phyloP scores from a whole-genome alignment of 2,329 filamentous ascomycete species.

The Penicillium verrucosum region DNA sequence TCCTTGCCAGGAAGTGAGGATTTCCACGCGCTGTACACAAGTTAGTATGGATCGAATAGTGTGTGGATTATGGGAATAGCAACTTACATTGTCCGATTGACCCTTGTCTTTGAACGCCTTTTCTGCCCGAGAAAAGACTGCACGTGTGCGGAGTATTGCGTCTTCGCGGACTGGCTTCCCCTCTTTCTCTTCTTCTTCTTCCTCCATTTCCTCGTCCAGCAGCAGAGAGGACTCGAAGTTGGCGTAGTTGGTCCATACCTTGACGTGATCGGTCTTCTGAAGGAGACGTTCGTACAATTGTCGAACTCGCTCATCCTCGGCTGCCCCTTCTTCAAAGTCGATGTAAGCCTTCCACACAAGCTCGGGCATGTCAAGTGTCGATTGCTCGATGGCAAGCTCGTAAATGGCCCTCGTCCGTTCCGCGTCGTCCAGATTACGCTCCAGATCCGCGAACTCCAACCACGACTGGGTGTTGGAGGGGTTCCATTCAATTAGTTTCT shows the following conservation, averaged over 20 bases:
- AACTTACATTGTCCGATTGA: conserved; percentile 74
- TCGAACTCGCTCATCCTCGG: conserved; percentile 80
- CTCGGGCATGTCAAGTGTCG: conserved; percentile 92
- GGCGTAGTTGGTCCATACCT: conserved; percentile 99
- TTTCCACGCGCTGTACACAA: conserved; percentile 63
- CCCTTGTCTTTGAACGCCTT: conserved; percentile 84
- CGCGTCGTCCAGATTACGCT: conserved; percentile 84
- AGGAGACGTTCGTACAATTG: conserved; percentile 84
- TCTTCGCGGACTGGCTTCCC: conserved; percentile 68
- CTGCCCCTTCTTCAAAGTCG: conserved; percentile 95
- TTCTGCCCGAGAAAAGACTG: conserved; percentile 80
- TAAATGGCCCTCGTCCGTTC: conserved; percentile 88
- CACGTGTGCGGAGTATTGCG: conserved; percentile 77
- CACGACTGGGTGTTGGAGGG: conserved; percentile 86
- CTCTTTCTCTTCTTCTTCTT: conserved; percentile 57
- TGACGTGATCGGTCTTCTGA: conserved; percentile 95
- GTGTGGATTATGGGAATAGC: background rate
- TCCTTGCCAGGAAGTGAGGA: conserved; percentile 87
- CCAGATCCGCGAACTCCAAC: conserved; percentile 94
- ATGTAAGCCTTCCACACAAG: conserved; percentile 97
- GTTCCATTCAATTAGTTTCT: conserved; percentile 93
- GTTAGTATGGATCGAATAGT: conserved; percentile 31
- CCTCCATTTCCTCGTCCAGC: conserved; percentile 62
- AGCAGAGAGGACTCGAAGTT: conserved; percentile 96
- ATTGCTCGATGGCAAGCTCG: conserved; percentile 80